phyloP scores from a whole-genome alignment of 352 stramenopile species.

The Blastocystis sp. region DNA sequence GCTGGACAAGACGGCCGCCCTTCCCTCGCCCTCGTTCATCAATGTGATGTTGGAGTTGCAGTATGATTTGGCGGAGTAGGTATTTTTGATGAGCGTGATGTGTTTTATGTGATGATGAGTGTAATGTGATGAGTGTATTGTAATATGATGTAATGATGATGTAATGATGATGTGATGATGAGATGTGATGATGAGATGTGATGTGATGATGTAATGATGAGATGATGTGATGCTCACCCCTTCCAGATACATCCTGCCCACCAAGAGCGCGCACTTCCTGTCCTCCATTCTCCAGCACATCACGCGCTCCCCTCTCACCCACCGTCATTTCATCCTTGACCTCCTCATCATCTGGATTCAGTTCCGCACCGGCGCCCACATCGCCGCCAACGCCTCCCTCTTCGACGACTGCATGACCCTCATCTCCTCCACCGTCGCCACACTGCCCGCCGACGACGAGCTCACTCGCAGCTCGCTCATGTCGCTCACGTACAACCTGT shows the following conservation, averaged over 20 bases:
- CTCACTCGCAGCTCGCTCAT: neutral
- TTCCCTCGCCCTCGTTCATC: neutral
- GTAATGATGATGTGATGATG: neutral
- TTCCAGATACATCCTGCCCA: neutral
- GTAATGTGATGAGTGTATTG: no score
- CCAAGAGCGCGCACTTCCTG: slow-evolving; percentile 14
- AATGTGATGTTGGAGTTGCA: slow-evolving; percentile 44
- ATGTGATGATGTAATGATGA: no score
- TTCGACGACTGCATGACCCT: neutral
- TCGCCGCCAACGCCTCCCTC: neutral
- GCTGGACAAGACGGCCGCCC: slow-evolving; percentile 7
- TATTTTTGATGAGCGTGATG: neutral
- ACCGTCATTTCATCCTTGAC: neutral
- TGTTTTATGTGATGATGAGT: no score
- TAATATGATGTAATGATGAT: no score
- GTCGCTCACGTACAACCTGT: slow-evolving; percentile 23
- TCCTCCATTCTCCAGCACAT: neutral
- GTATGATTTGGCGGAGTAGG: slow-evolving; percentile 39
- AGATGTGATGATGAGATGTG: no score
- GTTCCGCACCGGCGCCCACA: neutral
- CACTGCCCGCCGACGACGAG: neutral
- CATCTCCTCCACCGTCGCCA: neutral
- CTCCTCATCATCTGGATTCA: slow-evolving; percentile 46
- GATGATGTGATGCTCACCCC: neutral
- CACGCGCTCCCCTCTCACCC: no score